These are phyloP conservation scores for Aphanoascus verrucosus DNA, from an alignment of 2,329 filamentous ascomycete species.

Conservation along the genomic window DNA sequence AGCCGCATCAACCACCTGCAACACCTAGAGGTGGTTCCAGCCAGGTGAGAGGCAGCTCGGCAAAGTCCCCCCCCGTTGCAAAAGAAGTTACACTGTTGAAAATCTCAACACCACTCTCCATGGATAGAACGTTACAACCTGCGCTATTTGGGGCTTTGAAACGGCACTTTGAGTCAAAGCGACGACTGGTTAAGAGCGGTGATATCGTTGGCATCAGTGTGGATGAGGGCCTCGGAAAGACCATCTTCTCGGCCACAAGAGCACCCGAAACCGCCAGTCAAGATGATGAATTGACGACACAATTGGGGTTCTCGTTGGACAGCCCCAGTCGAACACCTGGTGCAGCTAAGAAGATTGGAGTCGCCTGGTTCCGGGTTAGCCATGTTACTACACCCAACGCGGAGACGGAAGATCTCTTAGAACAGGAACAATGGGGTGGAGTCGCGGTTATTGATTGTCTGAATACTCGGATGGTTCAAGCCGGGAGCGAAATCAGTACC, in stretches of 20 bases:
- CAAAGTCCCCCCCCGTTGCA: slow-evolving; percentile 47
- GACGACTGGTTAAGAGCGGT: slow-evolving; percentile 71
- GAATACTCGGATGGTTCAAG: slow-evolving; percentile 81
- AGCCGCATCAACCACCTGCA: slow-evolving; percentile 33
- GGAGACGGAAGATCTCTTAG: slow-evolving; percentile 27
- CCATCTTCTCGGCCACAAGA: slow-evolving; percentile 59
- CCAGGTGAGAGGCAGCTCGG: slow-evolving; percentile 34
- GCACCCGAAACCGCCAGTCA: slow-evolving; percentile 48
- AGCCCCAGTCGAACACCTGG: slow-evolving; percentile 7
- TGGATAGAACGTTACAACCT: slow-evolving; percentile 73
- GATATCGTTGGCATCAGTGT: slow-evolving; percentile 84
- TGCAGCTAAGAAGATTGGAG: slow-evolving; percentile 43
- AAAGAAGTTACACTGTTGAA: slow-evolving; percentile 81
- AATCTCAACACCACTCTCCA: slow-evolving; percentile 77
- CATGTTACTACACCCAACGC: slow-evolving; percentile 54
- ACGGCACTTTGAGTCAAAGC: slow-evolving; percentile 72
- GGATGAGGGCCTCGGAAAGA: slow-evolving; percentile 71
- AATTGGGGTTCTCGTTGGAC: slow-evolving; percentile 13
- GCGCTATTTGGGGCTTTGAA: slow-evolving; percentile 80
- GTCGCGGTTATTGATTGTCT: slow-evolving; percentile 77
- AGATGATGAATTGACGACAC: slow-evolving; percentile 52
- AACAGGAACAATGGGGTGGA: slow-evolving; percentile 69
- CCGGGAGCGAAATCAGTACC: slow-evolving; percentile 72
- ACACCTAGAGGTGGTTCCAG: slow-evolving; percentile 51
- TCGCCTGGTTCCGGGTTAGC: slow-evolving; percentile 89